Evolutionary conservation across 2,329 filamentous ascomycete genomes (phyloP), one percentile per base, ranked within the genome.

Genomic region (Exophiala xenobiotica): DNA sequence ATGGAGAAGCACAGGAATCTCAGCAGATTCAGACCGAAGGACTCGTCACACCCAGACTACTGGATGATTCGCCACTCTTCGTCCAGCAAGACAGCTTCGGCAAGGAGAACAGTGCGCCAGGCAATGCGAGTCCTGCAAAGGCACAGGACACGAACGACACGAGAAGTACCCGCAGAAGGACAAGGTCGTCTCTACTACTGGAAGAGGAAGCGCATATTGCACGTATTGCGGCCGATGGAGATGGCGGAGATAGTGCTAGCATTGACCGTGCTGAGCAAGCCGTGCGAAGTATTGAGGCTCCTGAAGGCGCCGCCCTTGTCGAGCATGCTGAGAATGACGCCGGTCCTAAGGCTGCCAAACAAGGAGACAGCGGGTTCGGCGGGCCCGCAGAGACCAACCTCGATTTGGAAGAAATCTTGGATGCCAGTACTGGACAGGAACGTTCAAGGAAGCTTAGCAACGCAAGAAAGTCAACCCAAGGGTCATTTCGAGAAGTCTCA

Each of bases 61-160:
- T 14, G 23, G 42, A 14, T n/a, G 24, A 18, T 4, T 55, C 55
- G 8, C 48, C 47, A 11, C 18, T 51, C n/a, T 56, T 50, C 26
- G 40, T 53, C 18, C 20, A 24, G 37, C 16, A 42, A 16, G n/a
- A 24, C 24, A 27, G 23, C 18, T 14, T n/a, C 12, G 43, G 24
- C 20, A 20, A 24, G 14, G 41, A 51, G n/a, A 20, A 23, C 12
- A 12, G 44, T 6, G 16, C 16, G 22, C 16, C 6, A 16, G 16
- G 14, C 2, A 23, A n/a, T 12, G n/a, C n/a, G 24, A 12, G 19
- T 3, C 20, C 8, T n/a, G 12, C 18, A 40, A 23, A 40, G 18
- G 23, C n/a, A 20, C 19, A 11, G 22, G 20, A 40, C 7, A 12
- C 19, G 23, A 35, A 9, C 18, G 31, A 12, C 18, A 14, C 31